A percentile compares a stretch with the other conserved stretches of the same genome.
These are phyloP conservation scores for Podosphaera fusca DNA, from an alignment of 2,329 filamentous ascomycete genomes.

Conservation along the genomic window DNA sequence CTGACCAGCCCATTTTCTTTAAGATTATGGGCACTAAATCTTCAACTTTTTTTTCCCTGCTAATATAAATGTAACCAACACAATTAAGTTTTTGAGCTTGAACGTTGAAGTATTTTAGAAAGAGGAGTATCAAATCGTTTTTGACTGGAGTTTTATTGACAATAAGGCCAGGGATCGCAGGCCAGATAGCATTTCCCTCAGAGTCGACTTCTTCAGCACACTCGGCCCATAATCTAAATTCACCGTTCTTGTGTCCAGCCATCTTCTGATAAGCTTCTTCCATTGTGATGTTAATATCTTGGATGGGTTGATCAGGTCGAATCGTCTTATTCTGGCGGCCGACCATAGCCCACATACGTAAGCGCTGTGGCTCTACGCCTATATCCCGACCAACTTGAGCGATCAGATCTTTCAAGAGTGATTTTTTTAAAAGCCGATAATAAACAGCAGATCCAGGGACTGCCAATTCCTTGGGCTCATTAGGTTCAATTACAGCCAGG, in stretches of 20 bases:
- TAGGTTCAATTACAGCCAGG: slow-evolving; percentile 44
- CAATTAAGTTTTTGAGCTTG: slow-evolving; percentile 54
- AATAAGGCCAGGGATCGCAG: slow-evolving; percentile 31
- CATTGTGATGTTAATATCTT: slow-evolving; percentile 51
- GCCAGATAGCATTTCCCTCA: slow-evolving; percentile 52
- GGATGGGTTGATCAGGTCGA: slow-evolving; percentile 69
- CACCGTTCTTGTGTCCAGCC: slow-evolving; percentile 40
- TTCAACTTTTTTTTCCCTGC: slow-evolving; percentile 65
- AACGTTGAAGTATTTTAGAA: slow-evolving; percentile 79
- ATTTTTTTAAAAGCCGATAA: slow-evolving; percentile 53
- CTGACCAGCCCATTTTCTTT: slow-evolving; percentile 67
- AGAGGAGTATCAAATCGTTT: slow-evolving; percentile 52
- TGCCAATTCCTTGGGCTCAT: slow-evolving; percentile 21
- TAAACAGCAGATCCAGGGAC: slow-evolving; percentile 40
- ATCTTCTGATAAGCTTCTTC: slow-evolving; percentile 49
- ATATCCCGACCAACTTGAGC: slow-evolving; percentile 47
- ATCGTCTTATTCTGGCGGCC: slow-evolving; percentile 96
- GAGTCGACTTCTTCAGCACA: slow-evolving; percentile 39
- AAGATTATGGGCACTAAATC: slow-evolving; percentile 61
- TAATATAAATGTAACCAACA: slow-evolving; percentile 66
- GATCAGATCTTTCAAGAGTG: slow-evolving; percentile 54
- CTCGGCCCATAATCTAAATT: slow-evolving; percentile 73
- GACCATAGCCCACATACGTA: slow-evolving; percentile 92
- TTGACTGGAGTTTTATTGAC: slow-evolving; percentile 32
- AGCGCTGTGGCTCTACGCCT: slow-evolving; percentile 38